phyloP scores from a whole-genome alignment of 1,284 basidiomycete species.

The Irpex sp. region DNA sequence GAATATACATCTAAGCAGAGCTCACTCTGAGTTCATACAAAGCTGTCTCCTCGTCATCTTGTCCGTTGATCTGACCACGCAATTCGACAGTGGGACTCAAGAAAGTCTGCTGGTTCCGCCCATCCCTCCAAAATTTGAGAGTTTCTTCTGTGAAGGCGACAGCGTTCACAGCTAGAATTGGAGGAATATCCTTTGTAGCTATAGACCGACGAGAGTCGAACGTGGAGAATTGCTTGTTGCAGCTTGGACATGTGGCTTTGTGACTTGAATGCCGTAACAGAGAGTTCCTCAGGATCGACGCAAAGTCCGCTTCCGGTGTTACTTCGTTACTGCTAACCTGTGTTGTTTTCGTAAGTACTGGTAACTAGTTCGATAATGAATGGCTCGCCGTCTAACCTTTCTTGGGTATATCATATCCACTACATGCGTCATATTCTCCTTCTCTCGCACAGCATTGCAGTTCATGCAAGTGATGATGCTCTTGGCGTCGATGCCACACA shows the following conservation, averaged over 20 bases:
- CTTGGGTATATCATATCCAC: constrained; percentile 89
- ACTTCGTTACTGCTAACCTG: constrained; percentile 44
- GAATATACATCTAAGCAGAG: constrained; percentile 9
- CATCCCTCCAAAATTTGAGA: constrained; percentile 75
- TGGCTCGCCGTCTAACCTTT: constrained; percentile 40
- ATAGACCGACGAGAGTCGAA: constrained; percentile 74
- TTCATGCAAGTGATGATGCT: constrained; percentile 71
- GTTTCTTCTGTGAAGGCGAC: constrained; percentile 76
- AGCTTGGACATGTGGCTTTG: constrained; percentile 82
- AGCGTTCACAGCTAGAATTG: constrained; percentile 86
- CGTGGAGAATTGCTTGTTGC: constrained; percentile 64
- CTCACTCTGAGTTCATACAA: constrained; percentile 72
- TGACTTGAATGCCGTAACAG: constrained; percentile 78
- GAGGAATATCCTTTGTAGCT: constrained; percentile 65
- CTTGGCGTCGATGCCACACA: constrained; percentile 73
- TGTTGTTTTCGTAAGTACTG: not conserved
- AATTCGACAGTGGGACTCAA: constrained; percentile 49
- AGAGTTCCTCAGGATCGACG: constrained; percentile 70
- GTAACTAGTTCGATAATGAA: too few relatives aligned
- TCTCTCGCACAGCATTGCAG: constrained; percentile 68
- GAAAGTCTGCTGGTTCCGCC: constrained; percentile 40
- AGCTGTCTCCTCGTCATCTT: constrained; percentile 50
- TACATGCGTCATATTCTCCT: constrained; percentile 73
- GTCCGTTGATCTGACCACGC: constrained; percentile 52
- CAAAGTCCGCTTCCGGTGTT: constrained; percentile 51